Evolutionary conservation across 73 alveolate species (phyloP), one percentile per base, ranked within the genome.

Genomic region (Paramecium caudatum): DNA sequence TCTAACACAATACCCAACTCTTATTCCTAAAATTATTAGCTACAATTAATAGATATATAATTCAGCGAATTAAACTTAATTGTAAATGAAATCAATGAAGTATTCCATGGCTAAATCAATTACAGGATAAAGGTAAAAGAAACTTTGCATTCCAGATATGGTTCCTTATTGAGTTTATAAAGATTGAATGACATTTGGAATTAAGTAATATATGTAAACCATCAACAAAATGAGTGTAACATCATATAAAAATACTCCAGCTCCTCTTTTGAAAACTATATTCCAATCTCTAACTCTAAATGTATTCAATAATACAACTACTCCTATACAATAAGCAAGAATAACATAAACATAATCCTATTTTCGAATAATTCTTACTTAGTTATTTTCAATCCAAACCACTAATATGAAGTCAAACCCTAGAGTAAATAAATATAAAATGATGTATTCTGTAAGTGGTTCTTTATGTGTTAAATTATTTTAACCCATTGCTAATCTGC

Each of bases 241-340:
- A 43, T 74, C 88, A 74, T 74, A 74, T 16, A 74, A 74, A 37
- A 74, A 41, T 8, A 74, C 21, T 74, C 88, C 88, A 21, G 43
- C 47, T 23, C 88, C 88, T 39, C 43, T 74, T 74, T 21, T 74
- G 6, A 74, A 41, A 3, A 37, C 88, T 1, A 45, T 45, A 37
- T 19, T n/a, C 88, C 88, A 74, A 37, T 74, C 88, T 21, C 55
- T 36, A 19, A 74, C 47, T 74, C 88, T 74, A 15, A 74, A 74
- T 16, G 88, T 74, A 74, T 74, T 74, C 21, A 74, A 37, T n/a
- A 74, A 45, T 2, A 45, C 68, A 2, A 74, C 88, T 21, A 74
- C 39, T 1, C 88, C 88, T 16, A 74, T 39, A 6, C 43, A 23
- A 45, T 41, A 74, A 12, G 43, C 88, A 39, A 74, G 10, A 21